Base-by-base conservation (phyloP, 345 rosid species). In the Linum usitatissimum region DNA sequence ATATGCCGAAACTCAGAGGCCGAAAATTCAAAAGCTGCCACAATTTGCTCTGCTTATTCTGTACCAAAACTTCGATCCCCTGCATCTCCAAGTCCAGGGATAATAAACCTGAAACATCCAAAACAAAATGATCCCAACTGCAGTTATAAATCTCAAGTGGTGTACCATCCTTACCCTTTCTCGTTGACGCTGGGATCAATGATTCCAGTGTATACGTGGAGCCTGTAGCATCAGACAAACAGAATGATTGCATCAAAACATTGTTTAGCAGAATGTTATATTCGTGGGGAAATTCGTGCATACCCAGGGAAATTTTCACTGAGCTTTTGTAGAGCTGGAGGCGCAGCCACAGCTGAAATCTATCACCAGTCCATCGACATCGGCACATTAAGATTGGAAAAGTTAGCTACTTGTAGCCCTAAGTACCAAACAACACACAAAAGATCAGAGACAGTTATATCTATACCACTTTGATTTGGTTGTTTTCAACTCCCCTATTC, bases 41-140 rank as follows among this genome's bases (percentile, higher is more conserved):
- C 8, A 34, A n/a, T 17, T 23, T 17, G 59, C 40, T 15, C 30
- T 80, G 38, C 3, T 34, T 34, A 34, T 3, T 59, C 75, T 42
- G 96, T 91, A 55, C 96, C 96, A 2, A 82, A 92, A 82, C 93
- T 85, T 20, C 98, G 92, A 71, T 92, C 95, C 36, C 98, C 98
- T 3, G 96, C 96, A 70, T 92, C 98, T 74, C 98, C 98, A 53
- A 92, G 95, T 48, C 98, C 98, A n/a, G 98, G 98, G 65, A 92
- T 66, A 55, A 92, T 92, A 71, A 79, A 91, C 70, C 95, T 91
- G 81, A 39, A 57, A 72, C 0, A 34, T 6, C 20, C 20, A 30
- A 39, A 51, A 31, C 48, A 2, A 62, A 4, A 3, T 0, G 66
- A 61, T 18, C 9, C 9, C 15, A 68, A 30, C 36, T 18, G 14